Evolutionary conservation across 208 protist genomes (phyloP).

Genomic region (Acanthamoeba healyi): DNA sequence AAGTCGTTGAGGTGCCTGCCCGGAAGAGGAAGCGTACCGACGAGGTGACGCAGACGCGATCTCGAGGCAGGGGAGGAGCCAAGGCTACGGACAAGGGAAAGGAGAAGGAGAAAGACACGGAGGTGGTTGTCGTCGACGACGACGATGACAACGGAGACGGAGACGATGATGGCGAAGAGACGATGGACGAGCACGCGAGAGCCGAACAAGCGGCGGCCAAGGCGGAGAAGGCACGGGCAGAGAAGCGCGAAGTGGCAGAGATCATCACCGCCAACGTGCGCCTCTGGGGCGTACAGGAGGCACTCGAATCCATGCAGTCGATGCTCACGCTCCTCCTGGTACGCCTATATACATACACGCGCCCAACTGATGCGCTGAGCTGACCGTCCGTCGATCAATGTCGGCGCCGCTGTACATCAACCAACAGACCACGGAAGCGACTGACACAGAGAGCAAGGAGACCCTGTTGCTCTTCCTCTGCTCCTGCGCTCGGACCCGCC

Average conservation of each 20-base stretch:
- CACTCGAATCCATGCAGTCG: slow-evolving; percentile 7
- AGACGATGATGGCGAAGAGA: background rate
- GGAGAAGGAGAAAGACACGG: background rate
- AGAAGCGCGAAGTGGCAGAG: slow-evolving; percentile 41
- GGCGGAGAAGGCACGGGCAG: background rate
- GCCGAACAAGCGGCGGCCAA: background rate
- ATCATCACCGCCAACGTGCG: slow-evolving; percentile 42
- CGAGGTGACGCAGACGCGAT: background rate
- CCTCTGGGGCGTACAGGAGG: background rate
- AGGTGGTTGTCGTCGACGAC: background rate
- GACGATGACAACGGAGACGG: too few relatives aligned
- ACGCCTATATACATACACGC: background rate
- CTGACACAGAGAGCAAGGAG: background rate
- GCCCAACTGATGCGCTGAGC: background rate
- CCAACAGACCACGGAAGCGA: slow-evolving; percentile 3
- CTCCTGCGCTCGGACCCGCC: background rate
- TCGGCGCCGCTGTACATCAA: background rate
- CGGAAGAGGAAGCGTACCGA: slow-evolving; percentile 18
- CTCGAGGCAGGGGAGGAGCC: background rate
- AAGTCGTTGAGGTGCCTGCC: background rate
- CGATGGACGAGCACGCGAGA: background rate
- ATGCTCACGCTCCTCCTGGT: slow-evolving; percentile 20
- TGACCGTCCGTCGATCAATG: too few relatives aligned
- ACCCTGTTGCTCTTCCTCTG: slow-evolving; percentile 17
- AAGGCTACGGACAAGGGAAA: background rate